Base-by-base conservation (phyloP, 371 early-diverging fungal species). In the Apophysomyces elegans region DNA sequence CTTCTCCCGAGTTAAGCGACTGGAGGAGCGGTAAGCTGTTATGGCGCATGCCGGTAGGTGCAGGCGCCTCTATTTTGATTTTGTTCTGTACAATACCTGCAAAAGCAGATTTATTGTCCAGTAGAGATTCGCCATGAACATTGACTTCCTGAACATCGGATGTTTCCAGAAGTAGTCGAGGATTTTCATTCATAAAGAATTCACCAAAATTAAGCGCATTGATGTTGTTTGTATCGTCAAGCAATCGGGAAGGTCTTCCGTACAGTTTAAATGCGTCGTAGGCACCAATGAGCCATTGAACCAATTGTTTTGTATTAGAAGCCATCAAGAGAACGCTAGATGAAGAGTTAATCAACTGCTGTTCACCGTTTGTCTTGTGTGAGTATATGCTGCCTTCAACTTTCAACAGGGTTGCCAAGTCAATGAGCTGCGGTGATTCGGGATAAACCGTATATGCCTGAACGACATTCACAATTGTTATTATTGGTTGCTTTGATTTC, bases 391-490 rank as follows among this genome's bases (percentile, higher is more conserved):
- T 70, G 1, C 83, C 83, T 57, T 83, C 83, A 5, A 79, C 65
- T 64, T 83, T 83, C 39, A 83, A 67, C 12, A 83, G 45, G 5
- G 78, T 78, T 9, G 77, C 76, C 65, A 78, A 57, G 32, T 78
- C 71, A 37, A 78, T 73, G 11, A 83, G 65, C 39, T 83, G 78
- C 1, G 80, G 78, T 4, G 80, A 70, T 56, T 83, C 83, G 37
- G 93, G 93, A 69, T 90, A 93, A 46, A 92, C 80, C 6, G 90
- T 88, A 59, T 93, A 92, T 2, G 86, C 90, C 61, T 88, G 88
- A 58, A 82, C 82, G 43, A 88, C 85, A 61, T 87, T 82, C 59
- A 77, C 74, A 59, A 90, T 67, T 9, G 79, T 79, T 64, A 86
- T 75, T 36, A 84, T 69, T 2, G 89, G 88, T 13, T 71, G 68